Evolutionary conservation across 768 basidiomycete genomes (phyloP).

Genomic region (Vararia minispora): DNA sequence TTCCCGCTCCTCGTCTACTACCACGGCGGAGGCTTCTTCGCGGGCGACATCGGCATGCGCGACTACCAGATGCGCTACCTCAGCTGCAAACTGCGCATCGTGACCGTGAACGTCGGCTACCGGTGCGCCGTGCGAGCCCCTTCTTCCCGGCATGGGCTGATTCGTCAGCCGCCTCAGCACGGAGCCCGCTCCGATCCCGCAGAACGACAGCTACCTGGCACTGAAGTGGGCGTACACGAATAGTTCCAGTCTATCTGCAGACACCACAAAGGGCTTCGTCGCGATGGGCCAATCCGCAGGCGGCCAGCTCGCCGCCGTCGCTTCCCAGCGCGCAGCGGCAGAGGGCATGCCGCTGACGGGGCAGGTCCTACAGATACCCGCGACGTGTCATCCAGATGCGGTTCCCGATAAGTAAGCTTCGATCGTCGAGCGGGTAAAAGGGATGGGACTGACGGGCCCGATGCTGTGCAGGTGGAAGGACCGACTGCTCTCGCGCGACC

Average conservation of each 20-base stretch:
- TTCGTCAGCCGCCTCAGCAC: not conserved
- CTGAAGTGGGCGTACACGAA: slow-evolving; percentile 5
- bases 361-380: not conserved
- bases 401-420: not conserved
- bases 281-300: slow-evolving; percentile 1
- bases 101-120: slow-evolving; percentile 1
- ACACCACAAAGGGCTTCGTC: slow-evolving; percentile 1
- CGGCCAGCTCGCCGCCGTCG: not conserved
- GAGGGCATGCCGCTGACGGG: slow-evolving; percentile 1
- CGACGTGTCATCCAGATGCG: not conserved
- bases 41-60: not conserved
- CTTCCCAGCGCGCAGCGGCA: not conserved
- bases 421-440: not conserved
- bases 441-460: not conserved
- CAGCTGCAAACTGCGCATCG: not conserved
- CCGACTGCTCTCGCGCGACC: slow-evolving; percentile 2
- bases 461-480: not conserved
- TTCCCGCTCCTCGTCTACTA: slow-evolving; percentile 8
- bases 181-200: not conserved
- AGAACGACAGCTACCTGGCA: not conserved
- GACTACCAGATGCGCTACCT: not conserved
- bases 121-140: too few species aligned
- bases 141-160: too few species aligned
- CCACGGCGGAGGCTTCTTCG: slow-evolving; percentile 6
- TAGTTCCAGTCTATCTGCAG: not conserved